Base-by-base conservation (phyloP, 768 basidiomycete species). In the Porpolomopsis calyptriformis region DNA sequence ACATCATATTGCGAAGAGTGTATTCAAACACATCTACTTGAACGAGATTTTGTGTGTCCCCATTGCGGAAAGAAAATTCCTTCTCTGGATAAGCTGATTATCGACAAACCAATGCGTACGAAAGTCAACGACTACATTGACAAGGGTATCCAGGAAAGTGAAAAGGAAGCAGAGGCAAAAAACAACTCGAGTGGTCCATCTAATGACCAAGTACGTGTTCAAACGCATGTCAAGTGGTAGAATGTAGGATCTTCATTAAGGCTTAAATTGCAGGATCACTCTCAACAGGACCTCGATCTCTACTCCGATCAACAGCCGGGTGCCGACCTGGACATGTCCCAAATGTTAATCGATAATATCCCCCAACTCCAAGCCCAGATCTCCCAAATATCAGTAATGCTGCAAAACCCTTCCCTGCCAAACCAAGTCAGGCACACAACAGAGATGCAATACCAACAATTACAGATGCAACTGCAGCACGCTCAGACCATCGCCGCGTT, bases 1-100 rank as follows among this genome's bases (percentile, higher is more conserved):
- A 88, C 82, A 34, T 58, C 76, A 10, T 99, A 87, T 65, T 97
- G 94, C 72, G 93, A 98, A 65, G 94, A 98, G 63, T 97, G 94
- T 67, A 87, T 99, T 52, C 87, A 93, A 62, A 91, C 87, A 35
- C 76, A 93, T 64, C 72, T 99, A 42, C 76, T 94, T 52, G 94
- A 98, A 62, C 80, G 88, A 64, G 92, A 96, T 68, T 98, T 98
- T 63, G 68, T 84, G 47, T 98, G 94, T 65, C 93, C 90, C 6
- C 80, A 81, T 53, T 98, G 96, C 63, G 74, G 78, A 52, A 82
- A 83, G 64, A 91, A 85, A 67, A 78, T 98, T 49, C 74, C 82
- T 2, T 91, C 86, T 27, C 67, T 98, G 56, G 92, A 96, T 70
- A 88, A 88, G 64, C 72, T 98, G 40, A 63, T 78, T 47, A 60